phyloP scores from a whole-genome alignment of 2,329 filamentous ascomycete genomes.

The Aspergillus terreus region DNA sequence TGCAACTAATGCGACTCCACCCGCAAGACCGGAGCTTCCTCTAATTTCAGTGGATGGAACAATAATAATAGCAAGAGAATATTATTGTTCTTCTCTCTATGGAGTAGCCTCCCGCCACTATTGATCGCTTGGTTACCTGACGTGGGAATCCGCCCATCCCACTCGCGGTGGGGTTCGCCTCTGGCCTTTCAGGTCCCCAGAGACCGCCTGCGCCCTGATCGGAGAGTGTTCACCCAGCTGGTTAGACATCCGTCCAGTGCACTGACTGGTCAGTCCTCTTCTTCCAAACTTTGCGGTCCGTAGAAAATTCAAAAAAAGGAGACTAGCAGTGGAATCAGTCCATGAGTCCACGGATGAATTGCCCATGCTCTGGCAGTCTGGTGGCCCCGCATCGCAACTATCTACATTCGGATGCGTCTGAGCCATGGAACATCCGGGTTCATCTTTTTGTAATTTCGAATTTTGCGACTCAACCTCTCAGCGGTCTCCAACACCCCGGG shows the following conservation, averaged over 20 bases:
- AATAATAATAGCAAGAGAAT: background rate
- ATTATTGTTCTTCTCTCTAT: no score
- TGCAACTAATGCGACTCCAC: background rate
- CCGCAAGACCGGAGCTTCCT: background rate
- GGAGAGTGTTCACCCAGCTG: background rate
- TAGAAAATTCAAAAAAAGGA: no score
- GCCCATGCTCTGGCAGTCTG: background rate
- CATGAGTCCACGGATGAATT: background rate
- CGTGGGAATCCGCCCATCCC: background rate
- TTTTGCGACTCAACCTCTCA: background rate
- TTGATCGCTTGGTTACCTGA: background rate
- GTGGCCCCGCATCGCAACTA: background rate
- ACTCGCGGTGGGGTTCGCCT: background rate
- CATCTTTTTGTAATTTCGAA: no score
- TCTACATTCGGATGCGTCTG: background rate
- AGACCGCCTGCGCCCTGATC: background rate
- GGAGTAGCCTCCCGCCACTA: no score
- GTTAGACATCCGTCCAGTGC: no score
- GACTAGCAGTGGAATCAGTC: background rate
- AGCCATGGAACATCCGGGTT: background rate
- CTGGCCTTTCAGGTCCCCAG: background rate
- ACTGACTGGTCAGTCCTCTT: no score
- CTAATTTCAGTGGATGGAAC: background rate
- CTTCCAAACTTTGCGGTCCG: no score
- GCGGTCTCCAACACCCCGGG: background rate